Base-by-base conservation (phyloP, 2,329 filamentous ascomycete genomes). In the Curvularia hawaiiensis region DNA sequence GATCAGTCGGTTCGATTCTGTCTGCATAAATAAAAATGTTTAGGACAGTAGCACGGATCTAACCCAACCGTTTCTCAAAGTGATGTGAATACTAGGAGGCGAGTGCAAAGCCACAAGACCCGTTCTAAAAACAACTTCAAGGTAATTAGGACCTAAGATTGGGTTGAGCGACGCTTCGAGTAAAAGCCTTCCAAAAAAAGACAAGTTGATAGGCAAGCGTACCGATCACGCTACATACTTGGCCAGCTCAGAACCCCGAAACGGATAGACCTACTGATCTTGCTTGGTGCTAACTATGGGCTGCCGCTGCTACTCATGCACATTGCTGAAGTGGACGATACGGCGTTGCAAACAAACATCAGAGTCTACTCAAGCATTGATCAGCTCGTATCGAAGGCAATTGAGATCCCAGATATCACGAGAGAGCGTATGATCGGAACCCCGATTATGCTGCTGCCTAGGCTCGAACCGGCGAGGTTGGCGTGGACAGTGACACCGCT, bases 291-390 rank as follows among this genome's bases (percentile, higher is more conserved):
- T 18, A 52, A 49, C 3, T 59, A 60, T 47, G 48, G 60, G 58
- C 51, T 66, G 11, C 52, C 60, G 20, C 35, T 66, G 54, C 65
- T 60, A 30, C 26, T 22, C n/a, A 47, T 47, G 44, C 30, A 46
- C 24, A 10, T 24, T 28, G 22, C 22, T 11, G 18, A 26, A 16
- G 20, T 26, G 53, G n/a, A 35, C 24, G 40, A 45, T 4, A 22
- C 16, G 3, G 24, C 24, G 2, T 28, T 45, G 31, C 24, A 45
- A 18, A 39, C 18, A 1, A 20, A 51, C 14, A 35, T 45, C 16
- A 38, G 7, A 31, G 18, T 11, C 8, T 31, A 43, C 16, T 20
- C 18, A 10, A 43, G 22, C 22, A 41, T n/a, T 38, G 18, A 1
- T 33, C 18, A 24, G 41, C 31, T 28, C 24, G 28, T 4, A 30